Evolutionary conservation across 805 yeast genomes (phyloP).

Genomic region (Clavispora fructus): DNA sequence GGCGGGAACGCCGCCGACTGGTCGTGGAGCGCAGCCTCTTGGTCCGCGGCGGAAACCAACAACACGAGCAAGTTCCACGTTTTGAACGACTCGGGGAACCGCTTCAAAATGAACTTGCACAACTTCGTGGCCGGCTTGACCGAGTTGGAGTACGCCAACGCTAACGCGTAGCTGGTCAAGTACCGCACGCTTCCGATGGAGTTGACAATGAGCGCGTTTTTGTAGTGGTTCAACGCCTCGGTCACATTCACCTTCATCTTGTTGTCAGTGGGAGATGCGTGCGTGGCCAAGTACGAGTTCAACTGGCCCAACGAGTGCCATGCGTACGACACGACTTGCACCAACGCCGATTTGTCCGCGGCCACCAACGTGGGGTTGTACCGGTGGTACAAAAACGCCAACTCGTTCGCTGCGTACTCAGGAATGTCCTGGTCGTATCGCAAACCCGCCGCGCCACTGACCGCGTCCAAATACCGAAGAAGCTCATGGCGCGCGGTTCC

Average conservation of each 20-base stretch:
- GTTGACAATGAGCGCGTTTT: slow-evolving; percentile 32
- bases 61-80: slow-evolving; percentile 66
- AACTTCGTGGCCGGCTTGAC: slow-evolving; percentile 40
- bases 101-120: slow-evolving; percentile 45
- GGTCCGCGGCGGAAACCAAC: slow-evolving; percentile 55
- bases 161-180: slow-evolving; percentile 42
- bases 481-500: slow-evolving; percentile 16
- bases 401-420: slow-evolving; percentile 9
- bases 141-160: slow-evolving; percentile 40
- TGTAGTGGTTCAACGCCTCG: slow-evolving; percentile 21
- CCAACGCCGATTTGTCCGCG: slow-evolving; percentile 22
- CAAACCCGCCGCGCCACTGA: slow-evolving; percentile 21
- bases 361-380: slow-evolving; percentile 29
- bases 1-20: background rate
- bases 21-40: background rate
- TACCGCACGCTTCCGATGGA: slow-evolving; percentile 26
- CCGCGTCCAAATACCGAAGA: slow-evolving; percentile 18
- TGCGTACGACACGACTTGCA: slow-evolving; percentile 27
- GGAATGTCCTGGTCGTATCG: slow-evolving; percentile 22
- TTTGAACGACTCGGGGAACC: slow-evolving; percentile 50
- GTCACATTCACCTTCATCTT: slow-evolving; percentile 13
- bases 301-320: slow-evolving; percentile 35
- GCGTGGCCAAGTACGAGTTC: slow-evolving; percentile 23
- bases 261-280: slow-evolving; percentile 20
- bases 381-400: slow-evolving; percentile 32